These are phyloP conservation scores for Kregervanrija delftensis DNA, from an alignment of 805 yeast species.

Conservation along the genomic window DNA sequence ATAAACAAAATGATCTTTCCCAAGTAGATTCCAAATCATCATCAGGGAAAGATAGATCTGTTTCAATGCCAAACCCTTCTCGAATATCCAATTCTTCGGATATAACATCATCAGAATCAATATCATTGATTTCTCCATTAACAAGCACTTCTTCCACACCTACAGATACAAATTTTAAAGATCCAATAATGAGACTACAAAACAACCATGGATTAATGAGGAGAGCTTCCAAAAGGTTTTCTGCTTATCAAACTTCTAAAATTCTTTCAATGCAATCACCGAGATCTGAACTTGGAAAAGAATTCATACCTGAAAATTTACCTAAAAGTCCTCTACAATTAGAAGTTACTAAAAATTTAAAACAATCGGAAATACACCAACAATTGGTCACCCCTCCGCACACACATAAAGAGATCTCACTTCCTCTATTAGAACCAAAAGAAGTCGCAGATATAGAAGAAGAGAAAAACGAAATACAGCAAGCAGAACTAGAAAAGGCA, in stretches of 20 bases:
- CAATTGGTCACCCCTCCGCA: too few relatives aligned
- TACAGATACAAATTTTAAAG: slow-evolving; percentile 22
- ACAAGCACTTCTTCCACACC: not conserved
- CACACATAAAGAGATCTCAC: not conserved
- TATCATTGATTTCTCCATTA: not conserved
- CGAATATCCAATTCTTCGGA: not conserved
- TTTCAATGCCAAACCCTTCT: slow-evolving; percentile 18
- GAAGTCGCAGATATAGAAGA: not conserved
- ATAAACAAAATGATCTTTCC: slow-evolving; percentile 51
- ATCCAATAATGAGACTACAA: slow-evolving; percentile 73
- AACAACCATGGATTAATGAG: slow-evolving; percentile 79
- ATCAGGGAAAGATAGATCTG: slow-evolving; percentile 16
- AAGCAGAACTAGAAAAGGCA: too few relatives aligned
- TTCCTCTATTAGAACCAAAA: not conserved
- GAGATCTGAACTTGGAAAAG: not conserved
- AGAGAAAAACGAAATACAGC: not conserved
- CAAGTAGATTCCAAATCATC: slow-evolving; percentile 10
- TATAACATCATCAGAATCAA: not conserved
- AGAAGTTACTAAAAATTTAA: slow-evolving; percentile 19
- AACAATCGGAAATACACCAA: slow-evolving; percentile 20
- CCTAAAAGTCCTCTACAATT: slow-evolving; percentile 22
- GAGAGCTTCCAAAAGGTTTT: slow-evolving; percentile 87
- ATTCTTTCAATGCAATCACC: slow-evolving; percentile 22
- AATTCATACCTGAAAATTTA: slow-evolving; percentile 5
- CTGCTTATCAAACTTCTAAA: slow-evolving; percentile 67